These are phyloP conservation scores for Botrytis byssoidea DNA, from an alignment of 2,329 filamentous ascomycete genomes.

Conservation along the genomic window DNA sequence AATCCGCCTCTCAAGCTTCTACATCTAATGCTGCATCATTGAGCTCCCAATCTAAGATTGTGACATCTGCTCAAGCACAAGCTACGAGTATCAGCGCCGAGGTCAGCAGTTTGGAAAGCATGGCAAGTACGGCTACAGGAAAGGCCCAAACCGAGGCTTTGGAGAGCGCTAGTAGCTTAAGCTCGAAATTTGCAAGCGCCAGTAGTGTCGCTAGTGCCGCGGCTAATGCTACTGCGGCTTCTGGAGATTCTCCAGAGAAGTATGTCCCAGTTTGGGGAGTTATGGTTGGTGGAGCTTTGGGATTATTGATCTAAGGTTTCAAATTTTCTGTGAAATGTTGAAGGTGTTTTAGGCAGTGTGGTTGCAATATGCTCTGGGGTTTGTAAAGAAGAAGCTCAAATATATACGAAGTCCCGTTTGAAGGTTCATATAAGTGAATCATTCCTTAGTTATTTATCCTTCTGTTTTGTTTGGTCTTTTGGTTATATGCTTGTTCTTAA, in stretches of 20 bases:
- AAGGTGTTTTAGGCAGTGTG: neutral
- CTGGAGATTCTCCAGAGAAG: neutral
- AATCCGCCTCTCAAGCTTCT: neutral
- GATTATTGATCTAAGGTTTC: neutral
- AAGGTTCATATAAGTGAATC: rapidly evolving
- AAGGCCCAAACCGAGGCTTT: neutral
- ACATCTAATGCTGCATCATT: neutral
- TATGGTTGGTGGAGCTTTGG: neutral
- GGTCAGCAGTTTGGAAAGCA: neutral
- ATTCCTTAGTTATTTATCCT: neutral
- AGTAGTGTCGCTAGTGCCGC: neutral
- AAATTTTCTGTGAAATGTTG: neutral
- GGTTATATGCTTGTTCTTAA: neutral
- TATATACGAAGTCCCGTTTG: neutral
- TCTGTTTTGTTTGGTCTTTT: neutral
- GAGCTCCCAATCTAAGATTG: neutral
- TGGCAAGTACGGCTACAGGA: conserved; percentile 3
- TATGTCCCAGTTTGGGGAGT: neutral
- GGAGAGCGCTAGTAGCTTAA: conserved; percentile 7
- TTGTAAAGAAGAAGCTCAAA: neutral
- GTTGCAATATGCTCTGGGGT: neutral
- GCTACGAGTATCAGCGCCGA: neutral
- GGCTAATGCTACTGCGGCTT: neutral
- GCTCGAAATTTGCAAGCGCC: neutral
- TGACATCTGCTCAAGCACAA: neutral